Conservation (phyloP, 1,284 basidiomycete species). For the Cyathus olla region DNA sequence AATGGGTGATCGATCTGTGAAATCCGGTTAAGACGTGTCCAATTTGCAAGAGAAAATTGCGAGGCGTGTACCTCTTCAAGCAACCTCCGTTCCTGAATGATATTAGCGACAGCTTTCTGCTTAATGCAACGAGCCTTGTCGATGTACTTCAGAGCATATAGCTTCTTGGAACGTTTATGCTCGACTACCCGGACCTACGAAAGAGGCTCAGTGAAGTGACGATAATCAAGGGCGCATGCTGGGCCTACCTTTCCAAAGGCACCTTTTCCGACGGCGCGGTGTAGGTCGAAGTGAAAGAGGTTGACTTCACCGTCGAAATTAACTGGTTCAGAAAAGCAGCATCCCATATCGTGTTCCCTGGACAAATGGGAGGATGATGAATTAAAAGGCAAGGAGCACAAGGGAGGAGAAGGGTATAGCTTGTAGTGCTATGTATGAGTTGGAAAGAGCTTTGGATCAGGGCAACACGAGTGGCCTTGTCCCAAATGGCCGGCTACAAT, state of each 20-base stretch:
- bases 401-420: constrained; percentile 16
- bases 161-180: constrained; percentile 92
- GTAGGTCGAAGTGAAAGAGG: constrained; percentile 96
- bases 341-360: constrained; percentile 64
- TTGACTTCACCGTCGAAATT: constrained; percentile 96
- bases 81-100: constrained; percentile 92
- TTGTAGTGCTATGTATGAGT: constrained; percentile 8
- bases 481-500: constrained; percentile 24
- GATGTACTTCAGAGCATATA: constrained; percentile 98
- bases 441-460: constrained; percentile 11
- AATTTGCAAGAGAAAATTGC: constrained; percentile 30
- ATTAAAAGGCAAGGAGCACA: constrained; percentile 42
- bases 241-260: constrained; percentile 93
- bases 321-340: constrained; percentile 81
- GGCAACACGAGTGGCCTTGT: constrained; percentile 17
- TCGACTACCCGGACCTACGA: constrained; percentile 89
- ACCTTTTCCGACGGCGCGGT: constrained; percentile 94
- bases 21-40: constrained; percentile 12
- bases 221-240: constrained; percentile 2
- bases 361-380: constrained; percentile 19
- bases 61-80: constrained; percentile 82
- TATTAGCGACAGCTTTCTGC: constrained; percentile 94
- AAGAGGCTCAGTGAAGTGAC: constrained; percentile 3
- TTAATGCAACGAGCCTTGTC: constrained; percentile 94
- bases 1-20: constrained; percentile 93